Evolutionary conservation across 306 rosid species (phyloP).

Genomic region (Inga oerstediana): DNA sequence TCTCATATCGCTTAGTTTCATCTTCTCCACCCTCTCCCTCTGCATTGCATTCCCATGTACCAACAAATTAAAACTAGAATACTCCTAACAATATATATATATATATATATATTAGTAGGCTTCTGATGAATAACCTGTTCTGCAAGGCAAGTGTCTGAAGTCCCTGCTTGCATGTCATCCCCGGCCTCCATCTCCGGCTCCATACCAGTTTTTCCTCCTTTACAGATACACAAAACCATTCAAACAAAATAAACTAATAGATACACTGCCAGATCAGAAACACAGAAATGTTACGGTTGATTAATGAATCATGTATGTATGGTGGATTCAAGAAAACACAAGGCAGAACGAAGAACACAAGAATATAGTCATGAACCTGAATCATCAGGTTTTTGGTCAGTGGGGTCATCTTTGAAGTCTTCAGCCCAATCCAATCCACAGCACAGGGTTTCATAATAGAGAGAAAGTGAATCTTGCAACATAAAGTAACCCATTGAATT

Average conservation of each 20-base stretch:
- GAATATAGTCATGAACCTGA: conserved; percentile 27
- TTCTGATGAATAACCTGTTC: conserved; percentile 47
- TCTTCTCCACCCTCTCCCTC: conserved; percentile 61
- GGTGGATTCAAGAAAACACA: background rate
- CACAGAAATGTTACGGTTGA: background rate
- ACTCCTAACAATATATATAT: background rate
- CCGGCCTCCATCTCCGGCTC: conserved; percentile 2
- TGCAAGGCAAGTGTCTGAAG: conserved; percentile 36
- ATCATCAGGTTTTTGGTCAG: conserved; percentile 5
- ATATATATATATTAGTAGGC: background rate
- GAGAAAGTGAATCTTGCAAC: conserved; percentile 56
- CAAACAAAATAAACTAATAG: background rate
- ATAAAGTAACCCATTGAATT: conserved; percentile 42
- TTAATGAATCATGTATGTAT: background rate
- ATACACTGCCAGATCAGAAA: background rate
- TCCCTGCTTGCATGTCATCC: background rate
- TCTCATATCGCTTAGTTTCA: conserved; percentile 53
- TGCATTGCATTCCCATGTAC: conserved; percentile 11
- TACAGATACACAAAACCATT: background rate
- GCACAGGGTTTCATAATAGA: conserved; percentile 62
- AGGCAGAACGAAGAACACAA: background rate
- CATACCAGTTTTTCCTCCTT: conserved; percentile 15
- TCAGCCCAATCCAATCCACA: conserved; percentile 62
- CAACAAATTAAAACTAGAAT: background rate
- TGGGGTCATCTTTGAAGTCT: conserved; percentile 28